phyloP scores from a whole-genome alignment of 129 eudicot genomes.

The Ambrosia artemisiifolia region DNA sequence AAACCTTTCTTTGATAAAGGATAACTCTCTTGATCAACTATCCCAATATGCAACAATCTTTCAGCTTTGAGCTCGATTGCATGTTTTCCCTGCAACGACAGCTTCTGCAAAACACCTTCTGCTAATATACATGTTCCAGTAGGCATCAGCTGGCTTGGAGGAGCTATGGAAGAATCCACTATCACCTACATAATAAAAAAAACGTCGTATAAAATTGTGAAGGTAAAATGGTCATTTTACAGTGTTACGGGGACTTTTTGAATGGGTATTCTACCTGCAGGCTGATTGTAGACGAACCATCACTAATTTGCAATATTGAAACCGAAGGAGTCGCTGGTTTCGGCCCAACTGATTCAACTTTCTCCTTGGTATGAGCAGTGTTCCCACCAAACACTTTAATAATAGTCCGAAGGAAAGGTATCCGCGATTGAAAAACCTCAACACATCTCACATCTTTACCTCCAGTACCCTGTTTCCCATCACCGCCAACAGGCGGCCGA shows the following conservation, averaged over 20 bases:
- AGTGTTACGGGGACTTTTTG: background rate
- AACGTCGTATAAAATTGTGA: background rate
- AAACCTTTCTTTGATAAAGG: constrained; percentile 82
- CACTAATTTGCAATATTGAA: constrained; percentile 56
- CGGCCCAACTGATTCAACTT: constrained; percentile 35
- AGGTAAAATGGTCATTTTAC: background rate
- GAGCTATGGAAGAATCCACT: constrained; percentile 71
- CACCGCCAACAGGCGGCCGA: constrained; percentile 16
- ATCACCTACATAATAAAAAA: constrained; percentile 44
- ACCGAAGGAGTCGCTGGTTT: constrained; percentile 43
- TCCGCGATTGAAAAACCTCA: constrained; percentile 63
- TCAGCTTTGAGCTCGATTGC: constrained; percentile 74
- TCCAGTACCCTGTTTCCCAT: constrained; percentile 3
- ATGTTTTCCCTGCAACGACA: constrained; percentile 48
- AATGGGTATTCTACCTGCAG: constrained; percentile 67
- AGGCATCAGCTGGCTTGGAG: constrained; percentile 63
- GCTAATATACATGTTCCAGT: constrained; percentile 73
- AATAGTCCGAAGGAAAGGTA: constrained; percentile 62
- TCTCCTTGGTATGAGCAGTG: constrained; percentile 34
- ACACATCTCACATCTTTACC: constrained; percentile 64
- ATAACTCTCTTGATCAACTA: constrained; percentile 66
- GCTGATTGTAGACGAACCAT: constrained; percentile 66
- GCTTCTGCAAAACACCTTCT: constrained; percentile 78
- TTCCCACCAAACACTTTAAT: constrained; percentile 70
- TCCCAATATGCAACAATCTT: constrained; percentile 66